Conservation (phyloP, 2,329 filamentous ascomycete genomes). For the Colletotrichum cordylinicola region DNA sequence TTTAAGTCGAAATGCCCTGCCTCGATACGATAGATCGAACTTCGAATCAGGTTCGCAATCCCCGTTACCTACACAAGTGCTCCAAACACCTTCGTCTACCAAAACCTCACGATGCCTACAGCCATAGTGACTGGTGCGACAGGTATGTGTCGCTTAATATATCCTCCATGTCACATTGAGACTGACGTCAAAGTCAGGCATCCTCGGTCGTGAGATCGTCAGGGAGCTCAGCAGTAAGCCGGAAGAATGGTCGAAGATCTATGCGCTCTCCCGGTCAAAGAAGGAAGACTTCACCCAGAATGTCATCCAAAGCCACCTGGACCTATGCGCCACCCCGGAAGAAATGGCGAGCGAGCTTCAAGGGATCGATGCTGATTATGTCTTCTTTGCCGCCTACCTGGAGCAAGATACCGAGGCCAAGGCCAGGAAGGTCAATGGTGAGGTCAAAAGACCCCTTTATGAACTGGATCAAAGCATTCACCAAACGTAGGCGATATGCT, state of each 20-base stretch:
- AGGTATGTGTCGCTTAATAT: neutral
- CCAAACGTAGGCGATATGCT: slow-evolving; percentile 41
- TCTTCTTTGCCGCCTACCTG: slow-evolving; percentile 30
- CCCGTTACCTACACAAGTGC: neutral
- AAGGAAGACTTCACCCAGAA: slow-evolving; percentile 23
- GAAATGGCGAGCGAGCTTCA: slow-evolving; percentile 28
- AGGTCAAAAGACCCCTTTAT: neutral
- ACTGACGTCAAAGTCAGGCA: slow-evolving; percentile 8
- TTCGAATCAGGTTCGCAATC: neutral
- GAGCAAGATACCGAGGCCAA: slow-evolving; percentile 22
- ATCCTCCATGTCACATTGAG: neutral
- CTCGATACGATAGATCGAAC: neutral
- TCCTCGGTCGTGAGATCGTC: slow-evolving; percentile 30
- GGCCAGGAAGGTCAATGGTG: slow-evolving; percentile 31
- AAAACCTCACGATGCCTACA: neutral
- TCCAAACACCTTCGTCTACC: neutral
- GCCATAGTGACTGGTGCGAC: neutral
- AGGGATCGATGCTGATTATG: slow-evolving; percentile 26
- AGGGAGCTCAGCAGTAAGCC: slow-evolving; percentile 21
- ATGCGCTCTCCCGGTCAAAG: slow-evolving; percentile 29
- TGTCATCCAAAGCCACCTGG: slow-evolving; percentile 25
- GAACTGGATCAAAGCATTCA: neutral
- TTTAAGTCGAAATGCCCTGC: neutral
- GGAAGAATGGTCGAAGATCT: slow-evolving; percentile 25
- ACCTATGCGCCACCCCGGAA: slow-evolving; percentile 17